Percentiles rank a stretch among this genome's conserved stretches.
Conservation (phyloP, 805 yeast species). For the Metschnikowia cerradonensis region DNA sequence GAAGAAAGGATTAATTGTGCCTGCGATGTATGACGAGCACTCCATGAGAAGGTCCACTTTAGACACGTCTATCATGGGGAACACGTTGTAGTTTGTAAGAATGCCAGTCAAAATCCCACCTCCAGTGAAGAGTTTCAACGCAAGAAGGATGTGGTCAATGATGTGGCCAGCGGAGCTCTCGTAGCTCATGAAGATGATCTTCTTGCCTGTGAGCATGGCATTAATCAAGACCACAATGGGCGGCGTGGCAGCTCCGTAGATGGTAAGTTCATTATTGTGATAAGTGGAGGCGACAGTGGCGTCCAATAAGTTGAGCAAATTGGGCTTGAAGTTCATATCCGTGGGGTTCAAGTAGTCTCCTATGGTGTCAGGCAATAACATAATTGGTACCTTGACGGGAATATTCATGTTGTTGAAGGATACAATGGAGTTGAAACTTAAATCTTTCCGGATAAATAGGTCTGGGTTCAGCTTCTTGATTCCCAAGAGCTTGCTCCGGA, state of each 20-base stretch:
- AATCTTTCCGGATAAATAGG: slow-evolving; percentile 40
- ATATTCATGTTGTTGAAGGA: slow-evolving; percentile 40
- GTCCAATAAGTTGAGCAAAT: slow-evolving; percentile 31
- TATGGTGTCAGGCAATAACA: slow-evolving; percentile 37
- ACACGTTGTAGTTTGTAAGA: slow-evolving; percentile 36
- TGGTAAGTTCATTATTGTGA: slow-evolving; percentile 46
- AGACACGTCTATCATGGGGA: slow-evolving; percentile 62
- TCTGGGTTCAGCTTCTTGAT: slow-evolving; percentile 25
- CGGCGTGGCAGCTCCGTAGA: slow-evolving; percentile 53
- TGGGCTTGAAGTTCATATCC: slow-evolving; percentile 39
- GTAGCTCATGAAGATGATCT: slow-evolving; percentile 36
- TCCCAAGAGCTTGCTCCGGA: slow-evolving; percentile 35
- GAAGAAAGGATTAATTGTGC: slow-evolving; percentile 66
- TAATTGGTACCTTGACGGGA: slow-evolving; percentile 42
- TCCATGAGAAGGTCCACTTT: slow-evolving; percentile 46
- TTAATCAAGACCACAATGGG: slow-evolving; percentile 35
- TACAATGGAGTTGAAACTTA: slow-evolving; percentile 38
- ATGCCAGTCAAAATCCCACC: slow-evolving; percentile 41
- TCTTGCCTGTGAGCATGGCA: slow-evolving; percentile 37
- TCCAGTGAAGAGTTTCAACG: slow-evolving; percentile 40
- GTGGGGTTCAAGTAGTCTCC: slow-evolving; percentile 46
- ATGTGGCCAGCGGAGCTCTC: slow-evolving; percentile 41
- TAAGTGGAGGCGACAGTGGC: slow-evolving; percentile 31
- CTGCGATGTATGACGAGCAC: slow-evolving; percentile 48
- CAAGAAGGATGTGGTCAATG: slow-evolving; percentile 37